Conservation (phyloP, 768 basidiomycete genomes). For the Hygrocybe punicea region DNA sequence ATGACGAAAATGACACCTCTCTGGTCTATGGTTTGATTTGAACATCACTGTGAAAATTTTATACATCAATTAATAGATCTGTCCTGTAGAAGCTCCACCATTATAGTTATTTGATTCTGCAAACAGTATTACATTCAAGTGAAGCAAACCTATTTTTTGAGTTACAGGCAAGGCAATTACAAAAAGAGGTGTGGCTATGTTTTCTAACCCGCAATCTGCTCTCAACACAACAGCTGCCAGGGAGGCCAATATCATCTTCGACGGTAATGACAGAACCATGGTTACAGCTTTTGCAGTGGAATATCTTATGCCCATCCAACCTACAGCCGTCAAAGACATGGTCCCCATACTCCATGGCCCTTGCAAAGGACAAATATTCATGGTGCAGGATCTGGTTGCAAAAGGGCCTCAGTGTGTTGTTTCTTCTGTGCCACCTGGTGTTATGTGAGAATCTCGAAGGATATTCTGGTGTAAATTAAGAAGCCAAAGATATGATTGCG, state of each 20-base stretch:
- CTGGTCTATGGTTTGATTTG: neutral
- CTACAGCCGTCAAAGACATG: constrained; percentile 40
- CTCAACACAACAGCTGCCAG: neutral
- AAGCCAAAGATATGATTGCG: constrained; percentile 1
- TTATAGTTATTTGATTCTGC: neutral
- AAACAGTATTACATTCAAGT: neutral
- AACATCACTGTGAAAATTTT: too few relatives aligned
- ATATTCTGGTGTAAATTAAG: constrained; percentile 35
- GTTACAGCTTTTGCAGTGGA: constrained; percentile 35
- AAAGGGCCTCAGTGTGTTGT: neutral
- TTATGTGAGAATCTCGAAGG: constrained; percentile 36
- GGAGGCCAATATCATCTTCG: constrained; percentile 1
- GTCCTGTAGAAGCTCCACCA: neutral
- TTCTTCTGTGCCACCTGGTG: neutral
- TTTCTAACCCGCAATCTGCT: neutral
- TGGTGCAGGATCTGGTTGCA: constrained; percentile 26
- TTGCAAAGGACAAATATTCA: constrained; percentile 43
- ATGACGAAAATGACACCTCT: neutral
- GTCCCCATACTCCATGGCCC: constrained; percentile 50
- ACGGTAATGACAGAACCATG: constrained; percentile 18
- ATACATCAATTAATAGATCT: neutral
- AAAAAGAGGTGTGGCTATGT: neutral
- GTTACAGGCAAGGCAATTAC: neutral
- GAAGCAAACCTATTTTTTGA: neutral
- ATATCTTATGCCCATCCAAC: constrained; percentile 42